A percentile compares a stretch with the other conserved stretches of the same genome.
phyloP scores from a whole-genome alignment of 177 flowering plant species.

The Vitis hybrid region DNA sequence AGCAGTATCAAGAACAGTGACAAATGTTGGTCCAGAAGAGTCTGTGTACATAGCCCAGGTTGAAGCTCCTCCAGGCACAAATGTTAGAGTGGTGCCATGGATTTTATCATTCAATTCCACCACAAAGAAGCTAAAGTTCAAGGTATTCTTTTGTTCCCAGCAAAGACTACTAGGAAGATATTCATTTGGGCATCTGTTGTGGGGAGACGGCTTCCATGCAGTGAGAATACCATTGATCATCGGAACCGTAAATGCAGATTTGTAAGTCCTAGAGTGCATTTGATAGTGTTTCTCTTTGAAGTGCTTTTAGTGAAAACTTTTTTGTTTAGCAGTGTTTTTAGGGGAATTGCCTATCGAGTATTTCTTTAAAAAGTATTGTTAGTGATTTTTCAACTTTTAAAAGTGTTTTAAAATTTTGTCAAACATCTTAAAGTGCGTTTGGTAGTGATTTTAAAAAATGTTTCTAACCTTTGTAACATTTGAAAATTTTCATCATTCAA shows the following conservation, averaged over 20 bases:
- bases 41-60: slow-evolving; percentile 39
- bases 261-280: slow-evolving; percentile 14
- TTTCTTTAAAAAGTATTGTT: too few species aligned
- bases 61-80: slow-evolving; percentile 44
- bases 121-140: slow-evolving; percentile 35
- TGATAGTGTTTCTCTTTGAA: too few species aligned
- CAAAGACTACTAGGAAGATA: slow-evolving; percentile 38
- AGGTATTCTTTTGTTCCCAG: slow-evolving; percentile 27
- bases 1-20: slow-evolving; percentile 47
- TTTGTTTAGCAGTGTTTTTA: too few species aligned
- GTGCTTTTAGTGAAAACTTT: too few species aligned
- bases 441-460: too few species aligned
- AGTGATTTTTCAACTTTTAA: too few species aligned
- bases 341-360: too few species aligned
- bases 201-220: slow-evolving; percentile 45
- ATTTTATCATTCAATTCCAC: slow-evolving; percentile 43
- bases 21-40: slow-evolving; percentile 50
- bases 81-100: slow-evolving; percentile 39
- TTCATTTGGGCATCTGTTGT: slow-evolving; percentile 50
- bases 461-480: too few species aligned
- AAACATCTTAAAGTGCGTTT: too few species aligned
- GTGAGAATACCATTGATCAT: slow-evolving; percentile 55
- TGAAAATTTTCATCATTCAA: too few species aligned
- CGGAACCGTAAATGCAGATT: slow-evolving; percentile 31
- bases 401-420: too few species aligned